Conservation (phyloP, 768 basidiomycete genomes). For the Xanthoconium stramineum region DNA sequence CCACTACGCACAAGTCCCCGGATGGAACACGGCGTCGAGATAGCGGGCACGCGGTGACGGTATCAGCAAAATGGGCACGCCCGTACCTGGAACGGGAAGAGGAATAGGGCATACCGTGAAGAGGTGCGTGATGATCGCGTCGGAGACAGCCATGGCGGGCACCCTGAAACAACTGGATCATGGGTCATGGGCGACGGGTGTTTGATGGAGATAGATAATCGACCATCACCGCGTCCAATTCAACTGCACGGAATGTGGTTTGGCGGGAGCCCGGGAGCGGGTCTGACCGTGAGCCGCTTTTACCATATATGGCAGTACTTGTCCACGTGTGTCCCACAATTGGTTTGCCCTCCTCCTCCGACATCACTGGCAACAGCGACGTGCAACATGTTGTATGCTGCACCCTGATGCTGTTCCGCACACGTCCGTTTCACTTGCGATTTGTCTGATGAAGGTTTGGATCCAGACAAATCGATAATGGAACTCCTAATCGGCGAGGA, state of each 20-base stretch:
- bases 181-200: slow-evolving; percentile 1
- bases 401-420: slow-evolving; percentile 2
- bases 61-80: too few relatives aligned
- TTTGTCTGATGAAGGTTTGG: slow-evolving; percentile 22
- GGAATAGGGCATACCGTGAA: neutral
- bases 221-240: neutral
- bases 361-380: neutral
- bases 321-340: neutral
- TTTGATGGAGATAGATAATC: slow-evolving; percentile 8
- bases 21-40: neutral
- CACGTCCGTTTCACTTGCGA: slow-evolving; percentile 3
- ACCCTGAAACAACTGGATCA: neutral
- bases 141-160: neutral
- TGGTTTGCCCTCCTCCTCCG: neutral
- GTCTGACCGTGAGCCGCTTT: neutral
- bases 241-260: too few relatives aligned
- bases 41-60: neutral
- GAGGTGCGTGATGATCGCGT: slow-evolving; percentile 10
- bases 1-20: neutral
- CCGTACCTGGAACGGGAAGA: too few relatives aligned
- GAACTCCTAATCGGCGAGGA: slow-evolving; percentile 9
- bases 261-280: too few relatives aligned
- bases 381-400: neutral
- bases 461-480: neutral
- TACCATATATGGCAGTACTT: neutral